Percentiles rank a stretch among this genome's conserved stretches.
Conservation (phyloP, 371 early-diverging fungal genomes). For the Saksenaea oblongispora region DNA sequence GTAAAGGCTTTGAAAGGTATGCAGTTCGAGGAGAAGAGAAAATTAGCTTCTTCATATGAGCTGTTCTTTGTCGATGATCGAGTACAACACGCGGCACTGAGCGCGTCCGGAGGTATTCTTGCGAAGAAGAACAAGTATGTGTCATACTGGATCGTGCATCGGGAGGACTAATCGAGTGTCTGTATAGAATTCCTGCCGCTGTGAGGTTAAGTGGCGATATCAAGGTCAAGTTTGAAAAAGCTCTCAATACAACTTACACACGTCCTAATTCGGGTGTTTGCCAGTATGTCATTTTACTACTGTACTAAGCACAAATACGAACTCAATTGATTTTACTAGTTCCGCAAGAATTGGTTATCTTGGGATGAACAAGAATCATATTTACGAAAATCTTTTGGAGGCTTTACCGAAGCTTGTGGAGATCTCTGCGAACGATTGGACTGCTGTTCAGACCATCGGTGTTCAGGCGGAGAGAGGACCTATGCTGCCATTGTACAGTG, state of each 20-base stretch:
- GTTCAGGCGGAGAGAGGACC: not conserved
- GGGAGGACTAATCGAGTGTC: constrained; percentile 70
- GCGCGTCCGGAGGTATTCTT: constrained; percentile 77
- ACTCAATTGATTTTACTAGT: constrained; percentile 14
- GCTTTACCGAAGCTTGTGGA: constrained; percentile 19
- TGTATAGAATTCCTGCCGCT: constrained; percentile 40
- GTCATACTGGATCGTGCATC: constrained; percentile 4
- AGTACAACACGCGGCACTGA: constrained; percentile 69
- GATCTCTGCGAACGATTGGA: constrained; percentile 68
- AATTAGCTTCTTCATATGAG: constrained; percentile 65
- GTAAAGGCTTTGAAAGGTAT: constrained; percentile 73
- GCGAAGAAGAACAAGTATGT: constrained; percentile 77
- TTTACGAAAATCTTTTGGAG: not conserved
- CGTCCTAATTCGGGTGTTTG: constrained; percentile 62
- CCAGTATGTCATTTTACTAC: constrained; percentile 28
- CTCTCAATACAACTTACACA: constrained; percentile 68
- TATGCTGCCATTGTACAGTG: not conserved
- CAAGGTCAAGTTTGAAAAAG: constrained; percentile 60
- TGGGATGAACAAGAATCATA: constrained; percentile 38
- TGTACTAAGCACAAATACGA: not conserved
- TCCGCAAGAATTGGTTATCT: constrained; percentile 67
- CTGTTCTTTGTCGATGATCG: constrained; percentile 81
- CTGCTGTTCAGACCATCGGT: constrained; percentile 36
- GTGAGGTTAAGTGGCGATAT: constrained; percentile 26
- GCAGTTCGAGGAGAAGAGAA: constrained; percentile 76